Conservation (phyloP, 202 grass and related monocot species). For the Panicum hallii region DNA sequence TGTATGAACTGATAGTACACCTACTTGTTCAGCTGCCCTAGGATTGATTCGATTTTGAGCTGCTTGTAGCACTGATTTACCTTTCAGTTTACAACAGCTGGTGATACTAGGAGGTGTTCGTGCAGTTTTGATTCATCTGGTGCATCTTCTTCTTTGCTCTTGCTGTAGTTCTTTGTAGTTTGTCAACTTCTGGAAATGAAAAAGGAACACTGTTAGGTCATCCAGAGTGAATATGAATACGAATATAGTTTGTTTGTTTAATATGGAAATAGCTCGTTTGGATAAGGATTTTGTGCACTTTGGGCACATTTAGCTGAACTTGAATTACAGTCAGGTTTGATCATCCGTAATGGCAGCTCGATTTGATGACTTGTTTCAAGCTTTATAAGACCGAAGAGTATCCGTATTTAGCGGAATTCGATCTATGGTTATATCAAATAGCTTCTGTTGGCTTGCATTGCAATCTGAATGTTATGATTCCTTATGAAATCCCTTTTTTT, state of each 20-base stretch:
- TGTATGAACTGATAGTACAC: slow-evolving; percentile 39
- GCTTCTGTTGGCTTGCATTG: neutral
- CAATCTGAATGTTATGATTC: neutral
- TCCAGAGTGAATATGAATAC: neutral
- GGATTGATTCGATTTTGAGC: slow-evolving; percentile 32
- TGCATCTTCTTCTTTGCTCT: slow-evolving; percentile 20
- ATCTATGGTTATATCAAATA: neutral
- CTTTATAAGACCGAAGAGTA: neutral
- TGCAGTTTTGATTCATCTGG: slow-evolving; percentile 33
- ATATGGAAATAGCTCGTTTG: neutral
- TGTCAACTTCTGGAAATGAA: neutral
- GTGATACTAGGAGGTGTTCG: slow-evolving; percentile 9
- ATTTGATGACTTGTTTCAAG: neutral
- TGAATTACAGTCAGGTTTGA: neutral
- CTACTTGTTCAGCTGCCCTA: slow-evolving; percentile 23
- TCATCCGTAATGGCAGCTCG: neutral
- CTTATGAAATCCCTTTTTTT: neutral
- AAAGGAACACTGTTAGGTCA: neutral
- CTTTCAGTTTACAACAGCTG: slow-evolving; percentile 9
- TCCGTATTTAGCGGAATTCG: neutral
- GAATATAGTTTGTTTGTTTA: neutral
- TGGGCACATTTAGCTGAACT: neutral
- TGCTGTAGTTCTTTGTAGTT: neutral
- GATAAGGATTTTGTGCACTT: neutral
- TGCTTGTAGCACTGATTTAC: slow-evolving; percentile 26